phyloP scores from a whole-genome alignment of 73 alveolate species.

The Tetrahymena borealis region DNA sequence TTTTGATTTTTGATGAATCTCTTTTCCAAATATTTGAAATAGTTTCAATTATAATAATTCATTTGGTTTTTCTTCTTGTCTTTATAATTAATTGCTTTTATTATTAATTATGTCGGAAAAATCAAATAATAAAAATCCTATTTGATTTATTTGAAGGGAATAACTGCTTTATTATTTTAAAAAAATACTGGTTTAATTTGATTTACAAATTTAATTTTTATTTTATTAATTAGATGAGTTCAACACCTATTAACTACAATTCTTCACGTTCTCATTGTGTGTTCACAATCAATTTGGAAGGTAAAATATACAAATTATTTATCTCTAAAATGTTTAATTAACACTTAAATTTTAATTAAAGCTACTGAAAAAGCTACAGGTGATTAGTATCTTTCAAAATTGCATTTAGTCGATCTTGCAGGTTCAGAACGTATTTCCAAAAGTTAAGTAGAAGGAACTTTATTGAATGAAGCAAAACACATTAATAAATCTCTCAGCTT shows the following conservation, averaged over 20 bases:
- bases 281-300: slow-evolving; percentile 87
- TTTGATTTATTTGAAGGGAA: background rate
- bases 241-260: slow-evolving; percentile 91
- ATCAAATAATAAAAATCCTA: background rate
- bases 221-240: slow-evolving; percentile 14
- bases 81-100: no score
- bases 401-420: slow-evolving; percentile 88
- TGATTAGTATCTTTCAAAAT: slow-evolving; percentile 43
- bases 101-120: no score
- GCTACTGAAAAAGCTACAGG: slow-evolving; percentile 20
- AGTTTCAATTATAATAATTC: no score
- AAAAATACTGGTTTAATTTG: background rate
- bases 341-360: background rate
- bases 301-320: slow-evolving; percentile 9
- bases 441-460: slow-evolving; percentile 77
- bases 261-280: slow-evolving; percentile 91
- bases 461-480: slow-evolving; percentile 85
- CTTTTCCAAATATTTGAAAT: no score
- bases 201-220: background rate
- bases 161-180: no score
- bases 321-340: background rate
- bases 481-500: slow-evolving; percentile 77
- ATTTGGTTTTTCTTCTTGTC: no score
- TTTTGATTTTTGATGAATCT: no score
- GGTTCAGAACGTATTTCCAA: slow-evolving; percentile 89